Base-by-base conservation (phyloP, 345 rosid genomes). In the Pelargonium nanum region DNA sequence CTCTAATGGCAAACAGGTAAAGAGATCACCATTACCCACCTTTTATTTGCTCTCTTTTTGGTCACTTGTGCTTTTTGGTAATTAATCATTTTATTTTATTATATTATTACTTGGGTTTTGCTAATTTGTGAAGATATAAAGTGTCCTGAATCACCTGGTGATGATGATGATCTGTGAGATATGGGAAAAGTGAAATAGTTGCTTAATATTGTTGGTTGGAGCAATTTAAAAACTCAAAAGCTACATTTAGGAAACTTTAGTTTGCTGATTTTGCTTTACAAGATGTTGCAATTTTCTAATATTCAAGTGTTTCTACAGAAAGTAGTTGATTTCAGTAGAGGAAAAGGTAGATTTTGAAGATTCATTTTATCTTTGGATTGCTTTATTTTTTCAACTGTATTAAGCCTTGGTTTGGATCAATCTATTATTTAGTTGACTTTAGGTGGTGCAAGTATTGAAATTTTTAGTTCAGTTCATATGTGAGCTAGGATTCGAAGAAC, bases 1-100 rank as follows among this genome's bases (percentile, higher is more conserved):
- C 57, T 71, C 95, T 26, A 88, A 77, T 64, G 88, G 70, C 25
- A 87, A 93, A 65, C 95, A 85, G 89, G 96, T 85, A 50, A 22
- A 63, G 17, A 65, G 21, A 5, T 32, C 24, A 44, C 0, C 19
- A 12, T 5, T 55, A 48, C 15, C 57, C 24, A 2, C 23, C 28
- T 9, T 19, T n/a, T n/a, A n/a, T n/a, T 61, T 56, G 61, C 24
- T 56, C 21, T 55, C 34, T 56, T 22, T 22, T 40, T 6, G 53
- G 21, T 23, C 23, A 26, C 22, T 24, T 6, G 26, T 4, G 15
- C 48, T 19, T 22, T 62, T 58, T 65, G 57, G 30, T 53, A 16
- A 19, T 50, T 15, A 13, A 22, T 5, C 26, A 55, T 55, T 19
- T 21, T 50, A 2, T 2, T 3, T 50, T 55, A 16, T 22, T 12